These are phyloP conservation scores for Paraurostyla sp. DNA, from an alignment of 73 alveolate genomes.

Conservation along the genomic window DNA sequence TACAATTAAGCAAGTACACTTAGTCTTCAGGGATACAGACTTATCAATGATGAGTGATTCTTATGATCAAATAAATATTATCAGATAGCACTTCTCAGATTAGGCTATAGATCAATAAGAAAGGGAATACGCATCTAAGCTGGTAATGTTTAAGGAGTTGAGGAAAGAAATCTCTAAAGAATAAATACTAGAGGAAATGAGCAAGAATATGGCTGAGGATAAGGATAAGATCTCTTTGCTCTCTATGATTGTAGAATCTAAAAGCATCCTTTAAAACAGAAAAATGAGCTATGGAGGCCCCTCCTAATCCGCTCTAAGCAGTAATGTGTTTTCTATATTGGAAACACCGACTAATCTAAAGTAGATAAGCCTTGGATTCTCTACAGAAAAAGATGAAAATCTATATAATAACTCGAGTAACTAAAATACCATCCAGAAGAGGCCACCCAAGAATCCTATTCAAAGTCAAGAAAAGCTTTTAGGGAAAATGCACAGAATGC, in stretches of 20 bases:
- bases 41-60: not conserved
- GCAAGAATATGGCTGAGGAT: conserved; percentile 38
- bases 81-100: not conserved
- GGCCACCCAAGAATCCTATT: too few species aligned
- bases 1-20: not conserved
- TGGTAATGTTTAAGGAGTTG: not conserved
- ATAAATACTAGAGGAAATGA: conserved; percentile 27
- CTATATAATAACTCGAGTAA: not conserved
- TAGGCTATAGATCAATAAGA: not conserved
- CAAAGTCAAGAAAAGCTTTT: too few species aligned
- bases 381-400: not conserved
- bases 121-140: not conserved
- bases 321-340: not conserved
- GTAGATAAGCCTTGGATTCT: not conserved
- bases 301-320: not conserved
- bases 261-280: not conserved
- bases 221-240: conserved; percentile 16
- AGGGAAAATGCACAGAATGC: too few species aligned
- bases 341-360: conserved; percentile 4
- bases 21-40: conserved; percentile 19
- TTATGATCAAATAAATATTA: not conserved
- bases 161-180: not conserved
- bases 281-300: not conserved
- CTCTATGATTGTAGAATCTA: conserved; percentile 1
- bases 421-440: not conserved